A percentile compares a stretch with the other conserved stretches of the same genome.
phyloP scores from a whole-genome alignment of 257 asterid genomes.

The Anisodus tanguticus region DNA sequence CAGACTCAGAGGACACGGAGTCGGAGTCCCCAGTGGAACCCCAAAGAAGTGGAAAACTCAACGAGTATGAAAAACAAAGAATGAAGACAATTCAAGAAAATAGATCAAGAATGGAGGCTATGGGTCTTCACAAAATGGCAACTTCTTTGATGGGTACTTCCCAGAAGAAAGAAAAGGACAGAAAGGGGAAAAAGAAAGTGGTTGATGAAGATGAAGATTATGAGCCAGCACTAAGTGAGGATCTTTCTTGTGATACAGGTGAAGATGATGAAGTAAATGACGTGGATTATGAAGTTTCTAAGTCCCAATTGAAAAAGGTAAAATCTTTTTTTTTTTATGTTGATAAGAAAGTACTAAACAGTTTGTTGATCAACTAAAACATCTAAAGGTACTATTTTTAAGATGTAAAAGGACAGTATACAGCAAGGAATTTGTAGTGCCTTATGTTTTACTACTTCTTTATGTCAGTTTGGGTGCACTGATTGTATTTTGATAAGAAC shows the following conservation, averaged over 20 bases:
- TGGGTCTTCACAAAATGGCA: slow-evolving; percentile 81
- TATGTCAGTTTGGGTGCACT: slow-evolving; percentile 3
- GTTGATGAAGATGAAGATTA: slow-evolving; percentile 84
- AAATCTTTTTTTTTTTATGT: neutral
- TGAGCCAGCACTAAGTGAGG: slow-evolving; percentile 60
- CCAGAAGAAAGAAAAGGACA: slow-evolving; percentile 44
- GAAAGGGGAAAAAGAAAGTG: slow-evolving; percentile 63
- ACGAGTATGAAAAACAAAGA: slow-evolving; percentile 75
- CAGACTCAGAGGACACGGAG: slow-evolving; percentile 43
- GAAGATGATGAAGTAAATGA: slow-evolving; percentile 50
- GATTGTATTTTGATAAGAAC: neutral
- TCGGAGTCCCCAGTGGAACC: slow-evolving; percentile 37
- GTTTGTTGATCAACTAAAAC: neutral
- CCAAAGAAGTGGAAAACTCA: slow-evolving; percentile 41
- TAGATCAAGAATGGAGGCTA: slow-evolving; percentile 75
- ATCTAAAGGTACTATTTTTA: neutral
- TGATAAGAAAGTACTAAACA: neutral
- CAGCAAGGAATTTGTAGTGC: neutral
- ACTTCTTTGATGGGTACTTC: slow-evolving; percentile 53
- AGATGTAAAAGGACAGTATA: neutral
- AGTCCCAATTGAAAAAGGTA: slow-evolving; percentile 60
- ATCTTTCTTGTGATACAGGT: slow-evolving; percentile 49
- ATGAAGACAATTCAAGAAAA: slow-evolving; percentile 84
- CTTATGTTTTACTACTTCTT: neutral
- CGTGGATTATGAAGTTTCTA: slow-evolving; percentile 38